Evolutionary conservation across 1,284 basidiomycete species (phyloP).

Genomic region (Cystobasidium pallidum): DNA sequence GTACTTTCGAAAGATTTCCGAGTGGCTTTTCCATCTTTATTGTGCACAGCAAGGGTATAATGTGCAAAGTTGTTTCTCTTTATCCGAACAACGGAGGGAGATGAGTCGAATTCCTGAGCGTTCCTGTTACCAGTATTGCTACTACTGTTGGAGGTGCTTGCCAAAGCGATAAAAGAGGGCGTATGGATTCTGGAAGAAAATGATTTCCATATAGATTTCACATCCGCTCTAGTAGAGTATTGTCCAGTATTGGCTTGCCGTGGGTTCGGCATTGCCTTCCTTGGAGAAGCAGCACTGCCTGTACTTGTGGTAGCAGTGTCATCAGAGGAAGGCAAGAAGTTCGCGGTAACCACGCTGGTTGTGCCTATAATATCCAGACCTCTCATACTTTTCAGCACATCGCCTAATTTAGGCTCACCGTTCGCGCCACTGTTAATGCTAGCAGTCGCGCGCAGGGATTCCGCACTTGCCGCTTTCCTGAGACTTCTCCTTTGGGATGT

Average conservation of each 20-base stretch:
- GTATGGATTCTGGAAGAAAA: conserved; percentile 16
- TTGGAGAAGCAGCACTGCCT: neutral
- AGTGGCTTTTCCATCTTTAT: neutral
- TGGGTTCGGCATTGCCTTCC: neutral
- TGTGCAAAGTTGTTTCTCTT: neutral
- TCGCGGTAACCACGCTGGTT: neutral
- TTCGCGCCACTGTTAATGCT: neutral
- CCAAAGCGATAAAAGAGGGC: neutral
- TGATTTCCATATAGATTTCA: conserved; percentile 32
- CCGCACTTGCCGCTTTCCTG: conserved; percentile 33
- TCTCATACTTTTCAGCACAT: neutral
- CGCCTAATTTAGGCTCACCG: no score
- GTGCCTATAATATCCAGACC: neutral
- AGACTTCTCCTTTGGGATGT: conserved; percentile 3
- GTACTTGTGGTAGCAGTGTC: neutral
- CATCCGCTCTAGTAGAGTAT: conserved; percentile 8
- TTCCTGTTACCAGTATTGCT: neutral
- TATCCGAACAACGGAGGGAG: neutral
- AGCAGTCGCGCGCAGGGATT: conserved; percentile 15
- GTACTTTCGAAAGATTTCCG: conserved; percentile 17
- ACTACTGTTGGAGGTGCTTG: neutral
- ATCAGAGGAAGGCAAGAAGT: neutral
- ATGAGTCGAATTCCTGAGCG: neutral
- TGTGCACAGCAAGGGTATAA: neutral
- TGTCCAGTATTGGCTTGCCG: neutral